These are phyloP conservation scores for Pythium utonaiense DNA, from an alignment of 352 stramenopile genomes.

Conservation along the genomic window DNA sequence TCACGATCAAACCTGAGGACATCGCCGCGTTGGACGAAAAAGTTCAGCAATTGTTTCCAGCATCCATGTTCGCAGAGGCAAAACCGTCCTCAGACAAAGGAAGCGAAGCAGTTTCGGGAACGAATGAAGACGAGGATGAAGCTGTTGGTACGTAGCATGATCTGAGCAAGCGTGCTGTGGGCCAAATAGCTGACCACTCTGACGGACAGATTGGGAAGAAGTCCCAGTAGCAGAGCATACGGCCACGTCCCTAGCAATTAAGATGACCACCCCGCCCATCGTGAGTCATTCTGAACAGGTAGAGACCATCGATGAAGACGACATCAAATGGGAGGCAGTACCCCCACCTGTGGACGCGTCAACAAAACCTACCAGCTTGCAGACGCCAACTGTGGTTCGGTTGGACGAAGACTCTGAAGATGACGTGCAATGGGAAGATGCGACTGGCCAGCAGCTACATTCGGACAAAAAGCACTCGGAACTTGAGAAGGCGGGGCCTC, in stretches of 20 bases:
- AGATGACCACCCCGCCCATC: background rate
- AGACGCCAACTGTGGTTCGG: background rate
- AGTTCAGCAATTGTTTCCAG: constrained; percentile 35
- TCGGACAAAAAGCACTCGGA: background rate
- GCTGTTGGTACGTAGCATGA: constrained; percentile 31
- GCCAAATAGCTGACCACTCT: background rate
- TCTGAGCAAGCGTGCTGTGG: background rate
- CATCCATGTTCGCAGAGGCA: constrained; percentile 22
- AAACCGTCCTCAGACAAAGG: background rate
- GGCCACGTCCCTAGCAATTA: background rate
- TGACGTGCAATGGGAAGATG: constrained; percentile 54
- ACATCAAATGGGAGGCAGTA: background rate
- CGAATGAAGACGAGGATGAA: constrained; percentile 33
- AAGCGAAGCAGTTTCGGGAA: too few relatives aligned
- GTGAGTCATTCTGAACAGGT: background rate
- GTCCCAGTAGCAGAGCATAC: constrained; percentile 1
- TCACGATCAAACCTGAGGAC: constrained; percentile 50
- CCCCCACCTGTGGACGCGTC: background rate
- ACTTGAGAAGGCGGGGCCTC: background rate
- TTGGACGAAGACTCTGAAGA: constrained; percentile 22
- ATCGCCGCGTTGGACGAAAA: constrained; percentile 17
- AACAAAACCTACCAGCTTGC: background rate
- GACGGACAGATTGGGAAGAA: constrained; percentile 32
- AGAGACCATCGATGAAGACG: background rate
- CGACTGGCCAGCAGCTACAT: background rate